These are phyloP conservation scores for Russula ochroleuca DNA, from an alignment of 768 basidiomycete genomes.

Conservation along the genomic window DNA sequence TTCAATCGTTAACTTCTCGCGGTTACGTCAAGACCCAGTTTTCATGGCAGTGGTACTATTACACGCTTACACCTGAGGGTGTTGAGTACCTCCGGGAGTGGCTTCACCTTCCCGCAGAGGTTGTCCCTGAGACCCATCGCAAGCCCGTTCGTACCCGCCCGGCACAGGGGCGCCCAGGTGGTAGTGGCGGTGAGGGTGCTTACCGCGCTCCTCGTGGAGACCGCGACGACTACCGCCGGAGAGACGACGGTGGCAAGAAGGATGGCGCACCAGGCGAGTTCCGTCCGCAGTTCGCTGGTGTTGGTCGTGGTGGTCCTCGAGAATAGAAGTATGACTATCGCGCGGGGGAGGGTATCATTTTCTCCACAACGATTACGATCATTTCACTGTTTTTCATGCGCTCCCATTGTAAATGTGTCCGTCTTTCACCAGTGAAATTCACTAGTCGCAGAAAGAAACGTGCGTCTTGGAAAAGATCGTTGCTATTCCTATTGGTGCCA, in stretches of 20 bases:
- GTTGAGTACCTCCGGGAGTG: slow-evolving; percentile 96
- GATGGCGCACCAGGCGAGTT: slow-evolving; percentile 83
- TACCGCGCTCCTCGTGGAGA: slow-evolving; percentile 88
- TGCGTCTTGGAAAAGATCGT: not conserved
- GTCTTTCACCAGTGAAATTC: not conserved
- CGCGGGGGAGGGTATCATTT: not conserved
- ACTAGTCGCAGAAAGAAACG: not conserved
- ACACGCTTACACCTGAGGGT: slow-evolving; percentile 93
- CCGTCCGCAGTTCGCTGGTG: slow-evolving; percentile 83
- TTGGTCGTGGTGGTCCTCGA: slow-evolving; percentile 83
- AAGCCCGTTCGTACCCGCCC: slow-evolving; percentile 88
- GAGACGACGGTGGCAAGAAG: slow-evolving; percentile 66
- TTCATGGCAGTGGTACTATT: slow-evolving; percentile 99
- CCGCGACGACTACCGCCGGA: slow-evolving; percentile 71
- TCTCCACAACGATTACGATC: not conserved
- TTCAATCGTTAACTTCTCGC: slow-evolving; percentile 60
- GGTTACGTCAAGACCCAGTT: slow-evolving; percentile 98
- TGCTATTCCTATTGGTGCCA: not conserved
- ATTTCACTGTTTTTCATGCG: not conserved
- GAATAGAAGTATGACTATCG: slow-evolving; percentile 37
- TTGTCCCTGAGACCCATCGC: slow-evolving; percentile 97
- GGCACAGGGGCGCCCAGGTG: slow-evolving; percentile 55
- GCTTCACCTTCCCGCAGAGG: slow-evolving; percentile 92
- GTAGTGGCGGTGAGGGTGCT: slow-evolving; percentile 59
- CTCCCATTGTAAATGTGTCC: not conserved